phyloP scores from a whole-genome alignment of 805 yeast species.

The Pachysolen tannophilus region DNA sequence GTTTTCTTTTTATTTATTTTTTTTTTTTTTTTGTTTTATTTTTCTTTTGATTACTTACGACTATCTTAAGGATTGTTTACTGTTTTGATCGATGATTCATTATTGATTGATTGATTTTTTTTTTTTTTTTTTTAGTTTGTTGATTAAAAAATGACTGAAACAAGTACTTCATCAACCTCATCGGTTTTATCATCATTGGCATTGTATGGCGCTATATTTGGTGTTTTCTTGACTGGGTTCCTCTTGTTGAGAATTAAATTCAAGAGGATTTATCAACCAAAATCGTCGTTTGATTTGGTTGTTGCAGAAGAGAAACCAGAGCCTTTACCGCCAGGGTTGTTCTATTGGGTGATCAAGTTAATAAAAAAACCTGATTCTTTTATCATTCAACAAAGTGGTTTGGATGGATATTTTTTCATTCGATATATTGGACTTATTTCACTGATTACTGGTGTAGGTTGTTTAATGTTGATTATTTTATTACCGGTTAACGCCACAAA shows the following conservation, averaged over 20 bases:
- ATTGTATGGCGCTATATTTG: constrained; percentile 60
- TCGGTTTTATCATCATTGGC: constrained; percentile 67
- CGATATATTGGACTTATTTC: constrained; percentile 62
- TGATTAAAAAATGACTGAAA: constrained; percentile 19
- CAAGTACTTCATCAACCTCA: constrained; percentile 51
- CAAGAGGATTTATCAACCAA: constrained; percentile 78
- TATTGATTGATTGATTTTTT: no score
- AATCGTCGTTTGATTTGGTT: constrained; percentile 53
- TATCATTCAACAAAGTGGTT: constrained; percentile 77
- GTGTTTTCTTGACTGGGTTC: constrained; percentile 53
- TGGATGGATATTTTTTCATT: constrained; percentile 90
- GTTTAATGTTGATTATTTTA: constrained; percentile 55
- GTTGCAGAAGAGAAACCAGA: constrained; percentile 59
- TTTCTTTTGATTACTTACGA: no score
- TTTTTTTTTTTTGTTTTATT: background rate
- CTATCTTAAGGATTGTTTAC: no score
- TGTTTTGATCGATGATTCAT: no score
- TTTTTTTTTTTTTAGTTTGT: no score
- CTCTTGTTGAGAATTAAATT: constrained; percentile 57
- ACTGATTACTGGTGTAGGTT: constrained; percentile 44
- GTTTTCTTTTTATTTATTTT: background rate
- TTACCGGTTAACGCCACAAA: constrained; percentile 78
- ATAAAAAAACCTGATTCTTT: constrained; percentile 63
- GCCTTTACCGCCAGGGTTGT: constrained; percentile 61
- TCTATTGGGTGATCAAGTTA: constrained; percentile 63